Base-by-base conservation (phyloP, 2,329 filamentous ascomycete species). In the Penicillium sp. region DNA sequence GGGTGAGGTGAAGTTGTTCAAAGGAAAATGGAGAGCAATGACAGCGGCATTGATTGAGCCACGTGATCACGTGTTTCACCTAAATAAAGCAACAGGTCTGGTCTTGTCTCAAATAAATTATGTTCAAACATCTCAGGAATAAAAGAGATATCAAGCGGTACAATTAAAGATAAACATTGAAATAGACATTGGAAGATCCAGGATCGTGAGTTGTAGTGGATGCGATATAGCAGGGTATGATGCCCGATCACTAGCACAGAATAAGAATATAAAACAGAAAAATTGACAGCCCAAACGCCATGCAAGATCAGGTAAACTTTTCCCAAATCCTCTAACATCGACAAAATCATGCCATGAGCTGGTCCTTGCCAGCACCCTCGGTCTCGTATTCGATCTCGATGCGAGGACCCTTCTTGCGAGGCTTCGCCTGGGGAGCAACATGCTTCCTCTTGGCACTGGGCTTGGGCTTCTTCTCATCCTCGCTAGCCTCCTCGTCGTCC, bases 381-480 rank as follows among this genome's bases (percentile, higher is more conserved):
- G 88, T 85, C 76, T 92, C 89, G 72, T 90, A 89, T 77, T 93
- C 89, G 74, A 91, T 91, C 78, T 91, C 86, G 82, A 82, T 86
- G 75, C 67, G 86, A 75, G 79, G 86, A 76, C 80, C 76, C 77
- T 86, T 86, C 79, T 86, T 87, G 68, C 81, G 80, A 21, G 83
- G 79, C 70, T 84, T 84, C 17, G 80, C 68, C 15, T 80, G 77
- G 12, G 82, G 78, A 33, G 79, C 78, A 52, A 74, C 69, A 58
- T 82, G 76, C 75, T 87, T 88, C 65, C 84, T 80, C 75, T 86
- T 86, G 69, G 78, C 64, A 64, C 82, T 71, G 77, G 80, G 59
- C 31, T 69, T 69, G 21, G 74, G 66, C 64, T 78, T 78, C 67
- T 71, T 71, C 58, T 77, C 74, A 62, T 81, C 80, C 50, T 82